These are phyloP conservation scores for Aspergillus bertholletiae DNA, from an alignment of 495 filamentous ascomycete species.

Conservation along the genomic window DNA sequence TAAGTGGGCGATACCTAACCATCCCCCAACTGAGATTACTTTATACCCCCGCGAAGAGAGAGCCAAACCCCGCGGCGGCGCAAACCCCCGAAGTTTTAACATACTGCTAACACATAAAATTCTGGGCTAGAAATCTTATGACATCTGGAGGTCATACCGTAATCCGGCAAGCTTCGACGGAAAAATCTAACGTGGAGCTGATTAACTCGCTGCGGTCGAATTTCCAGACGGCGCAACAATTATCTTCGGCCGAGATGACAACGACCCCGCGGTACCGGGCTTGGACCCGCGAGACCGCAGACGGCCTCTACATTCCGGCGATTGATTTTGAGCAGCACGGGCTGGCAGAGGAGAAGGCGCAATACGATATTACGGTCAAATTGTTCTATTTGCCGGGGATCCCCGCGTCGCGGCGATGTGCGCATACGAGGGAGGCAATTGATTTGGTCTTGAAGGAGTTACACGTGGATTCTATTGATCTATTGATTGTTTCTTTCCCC, in stretches of 20 bases:
- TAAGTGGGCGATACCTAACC: slow-evolving; percentile 38
- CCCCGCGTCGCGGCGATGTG: slow-evolving; percentile 53
- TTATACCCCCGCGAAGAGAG: neutral
- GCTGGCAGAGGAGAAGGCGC: slow-evolving; percentile 69
- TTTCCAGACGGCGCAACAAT: slow-evolving; percentile 67
- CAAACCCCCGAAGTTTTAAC: too few species aligned
- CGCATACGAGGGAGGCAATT: slow-evolving; percentile 72
- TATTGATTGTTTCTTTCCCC: slow-evolving; percentile 90
- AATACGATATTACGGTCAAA: slow-evolving; percentile 93
- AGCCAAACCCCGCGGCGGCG: slow-evolving; percentile 4
- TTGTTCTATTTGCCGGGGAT: slow-evolving; percentile 83
- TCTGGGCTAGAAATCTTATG: slow-evolving; percentile 81
- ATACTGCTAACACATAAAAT: too few species aligned
- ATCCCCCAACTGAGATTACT: too few species aligned
- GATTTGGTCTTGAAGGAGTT: slow-evolving; percentile 76
- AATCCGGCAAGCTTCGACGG: slow-evolving; percentile 66
- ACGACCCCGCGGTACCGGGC: slow-evolving; percentile 23
- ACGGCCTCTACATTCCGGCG: slow-evolving; percentile 69
- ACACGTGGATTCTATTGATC: slow-evolving; percentile 69
- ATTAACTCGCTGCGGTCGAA: slow-evolving; percentile 80
- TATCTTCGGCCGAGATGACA: slow-evolving; percentile 30
- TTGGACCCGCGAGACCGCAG: slow-evolving; percentile 64
- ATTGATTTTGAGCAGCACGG: slow-evolving; percentile 68
- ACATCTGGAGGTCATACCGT: slow-evolving; percentile 68
- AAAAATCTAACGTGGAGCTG: slow-evolving; percentile 85